Evolutionary conservation across 345 rosid genomes (phyloP).

Genomic region (Pistacia integerrima): DNA sequence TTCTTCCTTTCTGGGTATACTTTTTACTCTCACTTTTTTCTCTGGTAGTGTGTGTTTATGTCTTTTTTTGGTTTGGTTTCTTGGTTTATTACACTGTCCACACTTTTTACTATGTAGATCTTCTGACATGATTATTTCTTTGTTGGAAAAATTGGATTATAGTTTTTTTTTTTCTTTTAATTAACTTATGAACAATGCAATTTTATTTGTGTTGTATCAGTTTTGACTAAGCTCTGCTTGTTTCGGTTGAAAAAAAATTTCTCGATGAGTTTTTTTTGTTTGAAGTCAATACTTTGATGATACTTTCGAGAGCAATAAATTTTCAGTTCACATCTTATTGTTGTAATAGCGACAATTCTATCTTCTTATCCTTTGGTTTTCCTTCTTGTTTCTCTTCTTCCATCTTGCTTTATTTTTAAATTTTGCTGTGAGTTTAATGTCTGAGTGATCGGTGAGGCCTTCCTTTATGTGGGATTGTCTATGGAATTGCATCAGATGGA

Average conservation of each 20-base stretch:
- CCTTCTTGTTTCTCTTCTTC: not conserved
- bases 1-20: slow-evolving; percentile 50
- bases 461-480: too few species aligned
- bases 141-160: not conserved
- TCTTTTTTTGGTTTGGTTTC: not conserved
- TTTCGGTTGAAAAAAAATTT: not conserved
- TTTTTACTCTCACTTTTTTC: not conserved
- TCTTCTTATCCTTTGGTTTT: not conserved
- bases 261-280: not conserved
- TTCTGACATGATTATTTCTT: not conserved
- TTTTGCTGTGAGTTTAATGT: not conserved
- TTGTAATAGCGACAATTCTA: not conserved
- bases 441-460: not conserved
- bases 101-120: not conserved
- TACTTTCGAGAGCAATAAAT: not conserved
- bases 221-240: not conserved
- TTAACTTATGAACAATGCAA: not conserved
- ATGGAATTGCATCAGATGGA: not conserved
- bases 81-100: not conserved
- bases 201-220: not conserved
- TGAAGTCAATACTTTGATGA: not conserved
- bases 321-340: not conserved
- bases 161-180: not conserved
- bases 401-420: not conserved
- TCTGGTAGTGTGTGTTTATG: too few species aligned